phyloP scores from a whole-genome alignment of 345 rosid genomes.

The Arabidopsis thaliana region TAIR10.1 NC_003076.8:16640501-16641000 shows the following conservation, averaged over 20 bases:
- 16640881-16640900: background rate
- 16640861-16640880: constrained; percentile 65
- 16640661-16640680: constrained; percentile 66
- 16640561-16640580: constrained; percentile 90
- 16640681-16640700: constrained; percentile 68
- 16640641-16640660: constrained; percentile 72
- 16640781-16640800: constrained; percentile 67
- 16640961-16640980: constrained; percentile 87
- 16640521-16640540: constrained; percentile 80
- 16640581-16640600: constrained; percentile 53
- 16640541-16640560: constrained; percentile 84
- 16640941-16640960: constrained; percentile 67
- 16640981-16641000: constrained; percentile 60
- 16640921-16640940: background rate
- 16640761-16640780: constrained; percentile 76
- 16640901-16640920: background rate
- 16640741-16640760: constrained; percentile 76
- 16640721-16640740: constrained; percentile 73
- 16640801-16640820: constrained; percentile 60
- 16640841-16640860: constrained; percentile 77
- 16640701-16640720: constrained; percentile 55
- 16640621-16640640: constrained; percentile 61
- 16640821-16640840: constrained; percentile 62
- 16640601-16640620: constrained; percentile 61
- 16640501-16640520: constrained; percentile 81